Conservation (phyloP, 768 basidiomycete genomes). For the Rhizopogon rudus region DNA sequence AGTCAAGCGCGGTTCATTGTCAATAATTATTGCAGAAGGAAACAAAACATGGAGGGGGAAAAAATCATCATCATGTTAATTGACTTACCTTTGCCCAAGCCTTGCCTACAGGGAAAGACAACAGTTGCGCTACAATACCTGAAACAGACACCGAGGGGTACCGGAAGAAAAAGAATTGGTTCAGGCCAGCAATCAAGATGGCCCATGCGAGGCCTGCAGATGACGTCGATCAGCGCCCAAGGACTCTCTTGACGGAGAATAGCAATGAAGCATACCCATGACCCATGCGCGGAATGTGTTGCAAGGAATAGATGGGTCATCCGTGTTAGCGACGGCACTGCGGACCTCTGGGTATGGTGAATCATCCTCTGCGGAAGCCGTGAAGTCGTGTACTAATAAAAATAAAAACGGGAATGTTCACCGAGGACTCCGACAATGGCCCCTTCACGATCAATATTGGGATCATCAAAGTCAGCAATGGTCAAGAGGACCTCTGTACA, state of each 20-base stretch:
- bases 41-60: neutral
- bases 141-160: constrained; percentile 44
- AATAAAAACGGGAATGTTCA: neutral
- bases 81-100: constrained; percentile 45
- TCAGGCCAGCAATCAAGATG: constrained; percentile 63
- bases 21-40: neutral
- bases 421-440: constrained; percentile 13
- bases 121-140: constrained; percentile 61
- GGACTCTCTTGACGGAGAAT: constrained; percentile 7
- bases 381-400: constrained; percentile 3
- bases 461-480: constrained; percentile 28
- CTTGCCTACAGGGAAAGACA: constrained; percentile 67
- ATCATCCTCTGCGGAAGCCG: constrained; percentile 49
- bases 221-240: neutral
- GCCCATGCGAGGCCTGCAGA: constrained; percentile 38
- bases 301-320: constrained; percentile 61
- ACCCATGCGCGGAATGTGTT: constrained; percentile 58
- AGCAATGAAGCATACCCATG: constrained; percentile 31
- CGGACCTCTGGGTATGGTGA: constrained; percentile 85
- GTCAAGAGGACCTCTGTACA: constrained; percentile 4
- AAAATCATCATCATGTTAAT: no score
- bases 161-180: constrained; percentile 75
- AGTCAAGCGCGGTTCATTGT: neutral
- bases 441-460: constrained; percentile 27
- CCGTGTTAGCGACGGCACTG: constrained; percentile 69